Conservation (phyloP, 2,329 filamentous ascomycete species). For the Raffaelea deltoideospora region DNA sequence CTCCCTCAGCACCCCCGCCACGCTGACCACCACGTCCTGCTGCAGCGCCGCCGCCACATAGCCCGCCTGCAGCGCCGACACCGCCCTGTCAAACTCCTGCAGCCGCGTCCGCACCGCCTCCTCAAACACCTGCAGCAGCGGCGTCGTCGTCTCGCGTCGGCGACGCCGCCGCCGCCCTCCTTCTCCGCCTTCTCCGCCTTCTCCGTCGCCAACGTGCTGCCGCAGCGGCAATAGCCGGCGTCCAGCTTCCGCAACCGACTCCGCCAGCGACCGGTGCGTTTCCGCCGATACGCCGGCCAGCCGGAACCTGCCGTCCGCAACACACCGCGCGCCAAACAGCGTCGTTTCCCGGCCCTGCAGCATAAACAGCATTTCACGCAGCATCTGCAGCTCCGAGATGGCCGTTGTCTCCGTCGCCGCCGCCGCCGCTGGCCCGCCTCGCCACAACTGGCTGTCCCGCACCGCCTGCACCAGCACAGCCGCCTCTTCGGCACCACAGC, state of each 20-base stretch:
- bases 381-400: slow-evolving; percentile 55
- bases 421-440: slow-evolving; percentile 7
- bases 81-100: slow-evolving; percentile 35
- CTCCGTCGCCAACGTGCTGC: slow-evolving; percentile 22
- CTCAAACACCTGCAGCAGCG: slow-evolving; percentile 58
- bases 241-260: slow-evolving; percentile 30
- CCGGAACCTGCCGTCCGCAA: slow-evolving; percentile 26
- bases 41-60: slow-evolving; percentile 41
- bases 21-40: slow-evolving; percentile 45
- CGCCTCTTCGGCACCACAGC: slow-evolving; percentile 13
- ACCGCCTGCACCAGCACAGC: slow-evolving; percentile 20
- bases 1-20: slow-evolving; percentile 46
- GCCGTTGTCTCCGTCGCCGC: not conserved
- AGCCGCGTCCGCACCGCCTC: slow-evolving; percentile 45
- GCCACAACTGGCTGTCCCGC: slow-evolving; percentile 31
- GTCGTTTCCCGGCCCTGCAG: slow-evolving; percentile 63
- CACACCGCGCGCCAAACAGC: slow-evolving; percentile 39
- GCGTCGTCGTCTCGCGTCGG: slow-evolving; percentile 20
- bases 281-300: slow-evolving; percentile 33
- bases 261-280: slow-evolving; percentile 31
- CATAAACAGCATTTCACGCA: slow-evolving; percentile 76
- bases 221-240: slow-evolving; percentile 30
- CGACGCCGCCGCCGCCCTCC: too few species aligned
- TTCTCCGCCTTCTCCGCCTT: slow-evolving; percentile 31
- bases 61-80: slow-evolving; percentile 44